phyloP scores from a whole-genome alignment of 768 basidiomycete genomes.

The Phallus indusiatus region DNA sequence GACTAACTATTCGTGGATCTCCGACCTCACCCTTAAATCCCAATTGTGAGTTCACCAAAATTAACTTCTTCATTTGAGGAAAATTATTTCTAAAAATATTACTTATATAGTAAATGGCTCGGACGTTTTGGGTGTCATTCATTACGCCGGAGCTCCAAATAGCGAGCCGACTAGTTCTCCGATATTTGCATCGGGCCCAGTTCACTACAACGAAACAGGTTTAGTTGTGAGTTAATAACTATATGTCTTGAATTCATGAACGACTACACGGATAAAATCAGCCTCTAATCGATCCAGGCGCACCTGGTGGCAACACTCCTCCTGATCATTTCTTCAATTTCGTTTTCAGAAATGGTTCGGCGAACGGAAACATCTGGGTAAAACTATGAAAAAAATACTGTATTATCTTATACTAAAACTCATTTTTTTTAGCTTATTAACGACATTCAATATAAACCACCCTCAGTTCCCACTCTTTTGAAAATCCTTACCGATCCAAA shows the following conservation, averaged over 20 bases:
- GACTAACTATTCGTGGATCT: too few species aligned
- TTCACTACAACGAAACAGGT: conserved; percentile 24
- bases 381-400: background rate
- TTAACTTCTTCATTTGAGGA: too few species aligned
- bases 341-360: background rate
- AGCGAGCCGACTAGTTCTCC: conserved; percentile 14
- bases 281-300: conserved; percentile 12
- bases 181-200: conserved; percentile 1
- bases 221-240: conserved; percentile 19
- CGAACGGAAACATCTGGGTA: conserved; percentile 2
- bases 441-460: too few species aligned
- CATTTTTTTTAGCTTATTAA: too few species aligned
- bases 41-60: too few species aligned
- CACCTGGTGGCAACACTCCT: conserved; percentile 1
- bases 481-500: too few species aligned
- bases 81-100: too few species aligned
- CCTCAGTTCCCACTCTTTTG: too few species aligned
- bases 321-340: conserved; percentile 1
- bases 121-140: background rate
- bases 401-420: too few species aligned
- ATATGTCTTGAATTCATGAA: too few species aligned
- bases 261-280: conserved; percentile 10
- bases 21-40: too few species aligned
- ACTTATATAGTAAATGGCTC: background rate
- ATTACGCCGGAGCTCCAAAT: background rate